Base-by-base conservation (phyloP, 176 grass and related monocot species). In the Aegilops longissima region DNA sequence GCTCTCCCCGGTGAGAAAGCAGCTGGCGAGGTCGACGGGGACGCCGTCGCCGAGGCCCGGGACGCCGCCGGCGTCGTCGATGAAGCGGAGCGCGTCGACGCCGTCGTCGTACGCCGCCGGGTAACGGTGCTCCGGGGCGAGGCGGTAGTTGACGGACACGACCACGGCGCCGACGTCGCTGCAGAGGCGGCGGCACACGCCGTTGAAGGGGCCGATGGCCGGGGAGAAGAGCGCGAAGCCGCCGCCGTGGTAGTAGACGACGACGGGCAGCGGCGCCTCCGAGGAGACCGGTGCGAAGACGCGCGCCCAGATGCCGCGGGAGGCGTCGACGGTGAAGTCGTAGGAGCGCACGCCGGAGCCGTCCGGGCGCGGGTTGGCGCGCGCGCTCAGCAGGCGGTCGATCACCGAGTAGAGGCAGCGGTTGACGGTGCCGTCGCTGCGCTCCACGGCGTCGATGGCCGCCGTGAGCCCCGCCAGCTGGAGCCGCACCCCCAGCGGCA, bases 191-290 rank as follows among this genome's bases (percentile, higher is more conserved):
- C 92, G 88, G 77, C 92, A 97, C 13, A 94, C 73, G 29, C 34
- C 65, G 76, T 97, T 87, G 81, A 89, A 97, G 20, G 84, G 36
- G 1, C 58, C 71, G 39, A 87, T 83, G 20, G 77, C 90, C 8
- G 92, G 61, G 49, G 95, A 92, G 77, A 92, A 90, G 73, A 92
- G 91, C 52, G 75, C 87, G 76, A 97, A 97, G 9, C 90, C 95
- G n/a, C 95, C 95, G 39, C 88, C 90, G 73, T 97, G 95, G 84
- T 88, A 97, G 90, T 87, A 94, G 0, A 97, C 86, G 76, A 94
- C 23, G 30, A 92, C 66, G 4, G 86, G 92, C 3, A 91, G 79
- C 70, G 16, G 45, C 61, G 5, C 45, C 58, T 14, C 0, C 17
- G 54, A 24, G 5, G 33, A 14, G 1, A 20, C 18, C 10, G 95